These are phyloP conservation scores for Acer yangbiense DNA, from an alignment of 345 rosid species.

Conservation along the genomic window DNA sequence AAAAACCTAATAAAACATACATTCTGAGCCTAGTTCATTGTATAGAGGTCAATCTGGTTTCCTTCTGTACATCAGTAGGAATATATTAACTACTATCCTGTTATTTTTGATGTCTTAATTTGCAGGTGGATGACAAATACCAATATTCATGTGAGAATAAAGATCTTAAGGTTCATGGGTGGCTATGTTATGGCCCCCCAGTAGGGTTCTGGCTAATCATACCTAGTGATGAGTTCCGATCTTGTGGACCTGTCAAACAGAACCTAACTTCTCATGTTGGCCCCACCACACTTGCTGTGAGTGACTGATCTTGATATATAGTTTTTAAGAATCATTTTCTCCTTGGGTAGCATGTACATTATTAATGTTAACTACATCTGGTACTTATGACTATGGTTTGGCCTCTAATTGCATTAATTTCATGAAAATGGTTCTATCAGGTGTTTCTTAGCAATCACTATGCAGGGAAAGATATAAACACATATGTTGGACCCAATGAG, in stretches of 20 bases:
- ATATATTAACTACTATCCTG: background rate
- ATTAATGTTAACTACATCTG: background rate
- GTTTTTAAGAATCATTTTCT: background rate
- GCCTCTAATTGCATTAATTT: conserved; percentile 14
- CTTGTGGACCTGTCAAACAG: conserved; percentile 95
- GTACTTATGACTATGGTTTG: background rate
- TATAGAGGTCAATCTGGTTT: conserved; percentile 8
- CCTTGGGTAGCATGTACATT: background rate
- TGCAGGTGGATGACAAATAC: conserved; percentile 96
- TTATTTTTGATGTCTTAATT: conserved; percentile 14
- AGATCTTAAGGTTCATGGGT: conserved; percentile 85
- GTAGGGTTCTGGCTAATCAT: conserved; percentile 98
- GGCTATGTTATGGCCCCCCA: conserved; percentile 80
- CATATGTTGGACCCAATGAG: conserved; percentile 57
- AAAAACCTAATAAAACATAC: conserved; percentile 1
- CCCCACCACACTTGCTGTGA: conserved; percentile 86
- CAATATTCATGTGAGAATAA: conserved; percentile 89
- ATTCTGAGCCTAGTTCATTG: conserved; percentile 10
- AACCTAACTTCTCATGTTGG: conserved; percentile 96
- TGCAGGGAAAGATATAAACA: conserved; percentile 70
- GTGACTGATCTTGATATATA: conserved; percentile 25
- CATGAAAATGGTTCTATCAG: conserved; percentile 42
- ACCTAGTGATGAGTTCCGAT: conserved; percentile 89
- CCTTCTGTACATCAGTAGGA: background rate
- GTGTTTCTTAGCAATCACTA: conserved; percentile 87